These are phyloP conservation scores for Panicum hallii DNA, from an alignment of 202 grass and related monocot species.

Conservation along the genomic window DNA sequence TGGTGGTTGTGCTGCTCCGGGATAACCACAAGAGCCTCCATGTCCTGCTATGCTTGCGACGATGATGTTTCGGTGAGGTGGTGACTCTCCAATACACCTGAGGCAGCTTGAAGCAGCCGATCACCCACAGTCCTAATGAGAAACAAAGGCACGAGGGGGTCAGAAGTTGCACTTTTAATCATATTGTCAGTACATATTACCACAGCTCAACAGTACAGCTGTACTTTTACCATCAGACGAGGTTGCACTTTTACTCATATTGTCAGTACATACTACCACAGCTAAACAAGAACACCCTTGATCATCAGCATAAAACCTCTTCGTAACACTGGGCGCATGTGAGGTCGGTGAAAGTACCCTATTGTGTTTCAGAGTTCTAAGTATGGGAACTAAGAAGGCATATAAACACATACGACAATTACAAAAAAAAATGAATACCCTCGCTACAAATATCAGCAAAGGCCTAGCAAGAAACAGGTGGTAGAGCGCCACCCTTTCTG, in stretches of 20 bases:
- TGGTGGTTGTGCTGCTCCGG: conserved; percentile 67
- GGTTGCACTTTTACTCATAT: neutral
- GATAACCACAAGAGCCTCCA: conserved; percentile 69
- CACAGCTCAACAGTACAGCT: neutral
- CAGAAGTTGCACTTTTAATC: neutral
- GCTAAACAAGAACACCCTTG: neutral
- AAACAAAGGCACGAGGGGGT: neutral
- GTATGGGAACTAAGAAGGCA: neutral
- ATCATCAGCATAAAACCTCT: neutral
- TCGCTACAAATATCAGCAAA: neutral
- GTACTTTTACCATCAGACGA: neutral
- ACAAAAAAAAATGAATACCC: neutral
- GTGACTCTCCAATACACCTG: conserved; percentile 2
- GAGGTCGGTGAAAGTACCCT: neutral
- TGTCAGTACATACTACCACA: neutral
- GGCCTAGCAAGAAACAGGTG: neutral
- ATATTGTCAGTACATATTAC: neutral
- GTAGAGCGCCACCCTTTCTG: neutral
- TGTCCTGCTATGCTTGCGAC: neutral
- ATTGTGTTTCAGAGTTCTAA: neutral
- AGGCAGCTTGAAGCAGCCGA: neutral
- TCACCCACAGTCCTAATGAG: conserved; percentile 16
- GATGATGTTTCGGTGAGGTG: neutral
- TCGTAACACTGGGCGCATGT: neutral
- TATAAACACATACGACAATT: neutral